phyloP scores from a whole-genome alignment of 345 rosid species.

The Psidium friedrichsthalianum region DNA sequence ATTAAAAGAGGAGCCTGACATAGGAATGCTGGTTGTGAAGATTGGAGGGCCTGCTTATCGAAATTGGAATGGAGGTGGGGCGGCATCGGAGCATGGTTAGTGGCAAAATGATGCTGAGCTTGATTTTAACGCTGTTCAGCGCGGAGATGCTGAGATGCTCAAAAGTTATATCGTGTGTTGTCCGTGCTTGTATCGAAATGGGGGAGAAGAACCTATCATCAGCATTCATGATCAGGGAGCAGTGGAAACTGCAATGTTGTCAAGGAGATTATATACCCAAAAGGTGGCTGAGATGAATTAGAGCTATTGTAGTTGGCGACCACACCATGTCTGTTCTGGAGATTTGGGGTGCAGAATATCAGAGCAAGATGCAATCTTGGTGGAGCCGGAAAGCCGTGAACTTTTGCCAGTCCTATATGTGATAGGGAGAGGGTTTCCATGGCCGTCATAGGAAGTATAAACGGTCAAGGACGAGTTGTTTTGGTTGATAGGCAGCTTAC shows the following conservation, averaged over 20 bases:
- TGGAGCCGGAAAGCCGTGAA: slow-evolving; percentile 67
- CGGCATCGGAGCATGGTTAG: slow-evolving; percentile 97
- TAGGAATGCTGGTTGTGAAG: slow-evolving; percentile 90
- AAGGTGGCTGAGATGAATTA: slow-evolving; percentile 91
- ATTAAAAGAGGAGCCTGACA: slow-evolving; percentile 73
- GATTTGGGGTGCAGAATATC: slow-evolving; percentile 99
- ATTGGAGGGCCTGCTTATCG: slow-evolving; percentile 98
- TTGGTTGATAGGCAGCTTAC: slow-evolving; percentile 58
- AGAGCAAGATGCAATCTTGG: slow-evolving; percentile 97
- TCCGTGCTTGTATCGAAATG: slow-evolving; percentile 88
- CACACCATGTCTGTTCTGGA: slow-evolving; percentile 92
- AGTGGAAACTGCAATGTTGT: slow-evolving; percentile 94
- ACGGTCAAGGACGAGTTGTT: slow-evolving; percentile 65
- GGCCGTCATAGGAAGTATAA: slow-evolving; percentile 86
- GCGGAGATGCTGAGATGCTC: slow-evolving; percentile 97
- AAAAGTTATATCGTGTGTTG: slow-evolving; percentile 78
- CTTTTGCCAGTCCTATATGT: slow-evolving; percentile 64
- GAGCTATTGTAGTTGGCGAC: slow-evolving; percentile 79
- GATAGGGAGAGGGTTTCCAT: slow-evolving; percentile 85
- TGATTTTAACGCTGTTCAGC: slow-evolving; percentile 96
- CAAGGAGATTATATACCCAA: slow-evolving; percentile 88
- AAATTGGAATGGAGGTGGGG: slow-evolving; percentile 95
- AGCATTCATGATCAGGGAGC: slow-evolving; percentile 99
- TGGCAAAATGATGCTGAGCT: slow-evolving; percentile 93
- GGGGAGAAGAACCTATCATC: slow-evolving; percentile 77